Base-by-base conservation (phyloP, 179 eudicot genomes). In the Spergularia azorica region DNA sequence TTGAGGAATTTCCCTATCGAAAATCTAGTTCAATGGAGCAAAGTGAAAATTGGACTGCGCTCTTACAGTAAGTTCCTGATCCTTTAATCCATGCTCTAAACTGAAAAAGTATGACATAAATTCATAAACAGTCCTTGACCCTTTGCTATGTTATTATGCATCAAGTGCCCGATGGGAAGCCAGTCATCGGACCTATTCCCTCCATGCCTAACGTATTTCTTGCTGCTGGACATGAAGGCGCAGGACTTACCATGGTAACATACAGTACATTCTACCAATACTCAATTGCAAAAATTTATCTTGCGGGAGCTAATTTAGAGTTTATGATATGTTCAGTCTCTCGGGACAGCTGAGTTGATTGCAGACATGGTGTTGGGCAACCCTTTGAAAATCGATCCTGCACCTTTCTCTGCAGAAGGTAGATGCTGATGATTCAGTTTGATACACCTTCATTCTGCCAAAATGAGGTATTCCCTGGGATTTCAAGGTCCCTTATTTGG, bases 191-290 rank as follows among this genome's bases (percentile, higher is more conserved):
- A 63, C 86, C 87, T 13, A 83, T 92, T 77, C 94, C 96, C 69
- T 79, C 86, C 13, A 76, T 88, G 78, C 79, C 90, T 48, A 92
- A 88, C 66, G 82, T 89, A 26, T 90, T 84, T 75, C 76, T 94
- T 67, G 94, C 98, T 73, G 88, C 97, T 32, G 98, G 98, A 26
- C 97, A 92, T 81, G 97, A 94, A 89, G 98, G 97, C 72, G 91
- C 85, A 80, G 98, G 98, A 72, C 92, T 94, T 32, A n/a, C 86
- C 70, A 72, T 88, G 94, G 98, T 94, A 93, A 72, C 9, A 12
- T 21, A 14, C 32, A 26, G 32, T 39, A 55, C 18, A 10, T 18
- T 0, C 11, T 4, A 70, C 21, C 58, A 20, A 20, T 6, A 56
- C 32, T 26, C 32, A 63, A 15, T 2, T 20, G 54, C 7, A 36